Percentiles rank a stretch among this genome's conserved stretches.
Evolutionary conservation across 1,139 yeast species (phyloP).

Genomic region (Pichia norvegensis): DNA sequence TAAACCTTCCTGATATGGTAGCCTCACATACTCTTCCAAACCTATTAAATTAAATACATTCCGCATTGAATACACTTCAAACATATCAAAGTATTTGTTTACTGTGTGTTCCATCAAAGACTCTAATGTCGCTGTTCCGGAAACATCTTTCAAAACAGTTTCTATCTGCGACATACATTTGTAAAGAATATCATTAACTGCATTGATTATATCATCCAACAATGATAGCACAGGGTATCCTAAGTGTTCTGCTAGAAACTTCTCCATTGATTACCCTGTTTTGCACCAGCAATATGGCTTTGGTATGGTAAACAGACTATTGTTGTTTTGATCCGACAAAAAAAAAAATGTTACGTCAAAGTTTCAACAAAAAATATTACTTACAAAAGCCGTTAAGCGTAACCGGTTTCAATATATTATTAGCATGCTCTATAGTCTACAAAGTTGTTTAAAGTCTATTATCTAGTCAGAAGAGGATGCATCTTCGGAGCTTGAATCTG

Average conservation of each 20-base stretch:
- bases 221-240: constrained; percentile 84
- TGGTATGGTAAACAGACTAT: neutral
- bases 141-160: constrained; percentile 52
- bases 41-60: constrained; percentile 53
- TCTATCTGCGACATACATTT: constrained; percentile 80
- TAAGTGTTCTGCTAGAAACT: constrained; percentile 70
- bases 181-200: constrained; percentile 78
- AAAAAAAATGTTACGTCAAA: neutral
- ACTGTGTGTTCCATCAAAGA: constrained; percentile 67
- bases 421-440: constrained; percentile 3
- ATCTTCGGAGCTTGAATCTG: constrained; percentile 1
- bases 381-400: no score
- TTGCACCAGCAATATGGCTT: no score
- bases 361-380: neutral
- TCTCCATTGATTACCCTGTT: neutral
- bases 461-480: neutral
- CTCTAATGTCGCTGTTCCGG: constrained; percentile 78
- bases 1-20: constrained; percentile 62
- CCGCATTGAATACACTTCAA: constrained; percentile 73
- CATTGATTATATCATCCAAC: constrained; percentile 83
- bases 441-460: neutral
- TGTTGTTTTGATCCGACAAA: neutral
- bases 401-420: neutral
- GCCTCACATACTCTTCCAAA: constrained; percentile 44
- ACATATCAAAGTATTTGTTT: constrained; percentile 81